Evolutionary conservation across 2,329 filamentous ascomycete genomes (phyloP), one percentile per base, ranked within the genome.

Genomic region (Fusarium aywerte): DNA sequence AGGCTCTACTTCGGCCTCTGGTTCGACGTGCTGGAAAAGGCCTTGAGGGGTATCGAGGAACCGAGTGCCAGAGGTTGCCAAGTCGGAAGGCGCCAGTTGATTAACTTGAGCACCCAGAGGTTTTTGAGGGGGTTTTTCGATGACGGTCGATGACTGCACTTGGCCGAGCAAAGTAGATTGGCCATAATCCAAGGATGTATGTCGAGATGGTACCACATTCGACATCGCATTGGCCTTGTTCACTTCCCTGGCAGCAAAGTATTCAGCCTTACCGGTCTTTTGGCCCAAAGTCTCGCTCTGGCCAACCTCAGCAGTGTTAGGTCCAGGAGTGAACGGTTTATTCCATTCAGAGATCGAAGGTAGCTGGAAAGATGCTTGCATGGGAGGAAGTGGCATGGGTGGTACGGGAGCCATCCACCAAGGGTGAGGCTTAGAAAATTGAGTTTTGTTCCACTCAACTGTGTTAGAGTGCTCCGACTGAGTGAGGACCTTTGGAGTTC

Each of bases 211-310:
- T 35, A 35, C 62, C 32, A 27, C 57, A 38, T 33, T 62, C 18
- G 56, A 35, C 21, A 51, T 52, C 12, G 55, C 57, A 25, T 60
- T 59, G 6, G 43, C 50, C 39, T 74, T 78, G 51, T 81, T 82
- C 21, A 73, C 67, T 44, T 79, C 80, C 25, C 81, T 74, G 7
- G 81, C 80, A 5, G 70, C 70, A 49, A 82, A 82, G 49, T 71
- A 82, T 21, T 80, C 79, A 10, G 59, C 59, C 48, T 81, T 82
- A 2, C 78, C 80, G 4, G 74, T 77, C 49, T 71, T 76, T 23
- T 73, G 68, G 2, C 79, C 79, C 40, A 81, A 69, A 8, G 68
- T 48, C 36, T 77, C 73, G 16, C 74, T 76, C n/a, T 21, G 58
- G n/a, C n/a, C n/a, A 13, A 48, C 48, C 13, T 50, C 38, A 8